A percentile compares a stretch with the other conserved stretches of the same genome.
phyloP scores from a whole-genome alignment of 2,329 filamentous ascomycete genomes.

The Periconia digitata region DNA sequence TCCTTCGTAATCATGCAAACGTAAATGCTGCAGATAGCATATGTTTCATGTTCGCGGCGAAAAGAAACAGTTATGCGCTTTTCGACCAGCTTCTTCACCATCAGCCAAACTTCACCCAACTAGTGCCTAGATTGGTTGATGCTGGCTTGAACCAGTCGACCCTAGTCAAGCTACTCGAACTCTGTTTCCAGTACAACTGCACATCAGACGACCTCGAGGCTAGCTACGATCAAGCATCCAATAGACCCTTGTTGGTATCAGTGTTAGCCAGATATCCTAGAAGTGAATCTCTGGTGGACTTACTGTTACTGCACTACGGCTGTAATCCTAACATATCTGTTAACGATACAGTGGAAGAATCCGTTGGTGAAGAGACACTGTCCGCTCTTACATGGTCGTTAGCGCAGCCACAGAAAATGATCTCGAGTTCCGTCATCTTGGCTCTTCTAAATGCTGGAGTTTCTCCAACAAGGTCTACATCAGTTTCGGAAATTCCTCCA shows the following conservation, averaged over 20 bases:
- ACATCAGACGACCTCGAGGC: slow-evolving; percentile 22
- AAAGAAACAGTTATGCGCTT: slow-evolving; percentile 18
- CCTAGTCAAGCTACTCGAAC: slow-evolving; percentile 46
- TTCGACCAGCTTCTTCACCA: slow-evolving; percentile 37
- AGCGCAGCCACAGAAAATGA: slow-evolving; percentile 63
- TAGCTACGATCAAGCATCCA: slow-evolving; percentile 8
- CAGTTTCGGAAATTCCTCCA: slow-evolving; percentile 57
- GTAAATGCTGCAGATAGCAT: slow-evolving; percentile 33
- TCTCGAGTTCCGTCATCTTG: slow-evolving; percentile 61
- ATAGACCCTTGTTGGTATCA: slow-evolving; percentile 23
- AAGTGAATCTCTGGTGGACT: slow-evolving; percentile 19
- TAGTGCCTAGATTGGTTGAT: slow-evolving; percentile 62
- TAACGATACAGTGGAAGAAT: slow-evolving; percentile 48
- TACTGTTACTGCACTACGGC: slow-evolving; percentile 27
- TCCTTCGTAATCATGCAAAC: slow-evolving; percentile 31
- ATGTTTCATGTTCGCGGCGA: slow-evolving; percentile 34
- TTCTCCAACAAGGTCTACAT: slow-evolving; percentile 60
- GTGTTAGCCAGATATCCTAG: slow-evolving; percentile 31
- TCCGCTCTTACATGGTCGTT: slow-evolving; percentile 64
- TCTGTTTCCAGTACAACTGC: slow-evolving; percentile 57
- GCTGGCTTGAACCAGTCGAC: slow-evolving; percentile 52
- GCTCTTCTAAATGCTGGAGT: slow-evolving; percentile 58
- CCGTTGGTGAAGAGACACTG: slow-evolving; percentile 57
- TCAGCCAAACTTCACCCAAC: slow-evolving; percentile 53
- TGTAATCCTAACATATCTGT: slow-evolving; percentile 45